Base-by-base conservation (phyloP, 2,329 filamentous ascomycete species). In the Fusarium praegraminearum region DNA sequence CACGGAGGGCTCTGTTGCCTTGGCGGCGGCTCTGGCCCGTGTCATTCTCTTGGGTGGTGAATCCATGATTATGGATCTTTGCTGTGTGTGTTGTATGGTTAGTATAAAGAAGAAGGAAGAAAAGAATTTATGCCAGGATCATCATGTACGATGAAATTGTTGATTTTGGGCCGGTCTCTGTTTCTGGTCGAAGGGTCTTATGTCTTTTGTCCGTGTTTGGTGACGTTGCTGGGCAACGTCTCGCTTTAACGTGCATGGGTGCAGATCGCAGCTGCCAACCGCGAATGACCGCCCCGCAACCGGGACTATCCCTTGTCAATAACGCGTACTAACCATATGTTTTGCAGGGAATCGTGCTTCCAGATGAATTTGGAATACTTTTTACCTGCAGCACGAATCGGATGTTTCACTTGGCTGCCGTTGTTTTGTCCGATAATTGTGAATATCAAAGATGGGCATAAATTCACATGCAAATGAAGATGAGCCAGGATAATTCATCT, bases 31-130 rank as follows among this genome's bases (percentile, higher is more conserved):
- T 61, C 83, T 78, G 46, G 83, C 79, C 53, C 87, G 84, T 66
- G 87, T 89, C 74, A 89, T 83, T 69, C 87, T 85, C 79, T 88
- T 88, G 36, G 87, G 87, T 53, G 87, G 86, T 62, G 85, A 88
- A 69, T 86, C 84, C 86, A 89, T 88, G 68, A 53, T 81, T 66
- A 38, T 38, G 56, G 20, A 52, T 57, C 62, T 63, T 65, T 57
- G 45, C 69, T 62, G 64, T 68, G 57, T 65, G 41, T n/a, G 32
- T 57, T 53, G 49, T 49, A 50, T n/a, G 35, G 72, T 76, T 76
- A 76, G 74, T 72, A 73, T 70, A 51, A 47, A 68, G 47, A 67
- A 61, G 26, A 49, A 62, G 69, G 56, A 11, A 12, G 12, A 3
- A 49, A 65, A 66, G 51, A 44, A 52, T 46, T 64, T 44, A 69